phyloP scores from a whole-genome alignment of 208 protist genomes.

The Acanthamoeba healyi region DNA sequence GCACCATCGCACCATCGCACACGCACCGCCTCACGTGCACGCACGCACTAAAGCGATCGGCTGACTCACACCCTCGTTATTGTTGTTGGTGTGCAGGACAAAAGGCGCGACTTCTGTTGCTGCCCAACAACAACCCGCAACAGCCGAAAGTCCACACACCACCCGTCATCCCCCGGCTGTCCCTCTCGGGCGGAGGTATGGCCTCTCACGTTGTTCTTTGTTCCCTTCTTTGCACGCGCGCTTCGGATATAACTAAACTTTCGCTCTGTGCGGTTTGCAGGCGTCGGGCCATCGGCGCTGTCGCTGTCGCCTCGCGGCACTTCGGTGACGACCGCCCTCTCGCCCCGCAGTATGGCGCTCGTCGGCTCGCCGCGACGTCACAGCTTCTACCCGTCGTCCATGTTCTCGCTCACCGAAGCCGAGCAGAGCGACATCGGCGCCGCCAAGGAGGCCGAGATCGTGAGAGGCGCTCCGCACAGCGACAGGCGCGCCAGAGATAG shows the following conservation, averaged over 20 bases:
- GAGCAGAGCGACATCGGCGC: conserved; percentile 4
- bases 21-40: not conserved
- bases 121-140: not conserved
- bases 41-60: not conserved
- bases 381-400: conserved; percentile 8
- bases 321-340: not conserved
- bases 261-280: not conserved
- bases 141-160: not conserved
- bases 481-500: not conserved
- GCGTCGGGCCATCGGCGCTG: not conserved
- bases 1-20: too few relatives aligned
- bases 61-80: too few relatives aligned
- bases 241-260: too few relatives aligned
- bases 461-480: not conserved
- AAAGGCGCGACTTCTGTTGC: conserved; percentile 4
- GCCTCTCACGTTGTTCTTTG: not conserved
- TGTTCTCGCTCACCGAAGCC: conserved; percentile 7
- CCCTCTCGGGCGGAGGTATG: not conserved
- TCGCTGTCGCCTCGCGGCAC: not conserved
- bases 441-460: not conserved
- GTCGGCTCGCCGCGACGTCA: conserved; percentile 3
- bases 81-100: not conserved
- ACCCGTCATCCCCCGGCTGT: not conserved
- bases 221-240: not conserved
- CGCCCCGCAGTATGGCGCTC: not conserved